Percentiles rank a stretch among this genome's conserved stretches.
Evolutionary conservation across 305 asterid species (phyloP).

Genomic region (Solanum hybrid): DNA sequence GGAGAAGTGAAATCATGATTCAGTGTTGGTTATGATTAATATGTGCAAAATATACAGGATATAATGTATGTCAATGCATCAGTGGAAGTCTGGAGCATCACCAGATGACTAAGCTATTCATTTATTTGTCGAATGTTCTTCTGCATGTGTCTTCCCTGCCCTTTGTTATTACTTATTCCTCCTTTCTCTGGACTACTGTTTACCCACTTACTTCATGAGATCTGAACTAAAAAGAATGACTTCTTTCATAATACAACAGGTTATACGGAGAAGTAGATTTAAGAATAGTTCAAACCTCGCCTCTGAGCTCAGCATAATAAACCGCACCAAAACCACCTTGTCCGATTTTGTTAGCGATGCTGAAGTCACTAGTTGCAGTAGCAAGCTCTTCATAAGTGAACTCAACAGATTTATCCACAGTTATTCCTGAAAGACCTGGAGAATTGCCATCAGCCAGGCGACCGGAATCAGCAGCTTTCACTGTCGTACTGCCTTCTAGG

Average conservation of each 20-base stretch:
- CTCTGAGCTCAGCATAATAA: constrained; percentile 96
- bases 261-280: not conserved
- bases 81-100: not conserved
- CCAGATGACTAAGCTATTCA: not conserved
- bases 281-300: constrained; percentile 57
- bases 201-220: not conserved
- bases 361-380: constrained; percentile 68
- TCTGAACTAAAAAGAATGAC: not conserved
- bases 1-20: not conserved
- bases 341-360: constrained; percentile 86
- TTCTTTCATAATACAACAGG: not conserved
- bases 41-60: not conserved
- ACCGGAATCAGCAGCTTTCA: constrained; percentile 30
- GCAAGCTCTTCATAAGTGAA: constrained; percentile 93
- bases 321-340: constrained; percentile 97
- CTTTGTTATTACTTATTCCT: not conserved
- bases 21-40: not conserved
- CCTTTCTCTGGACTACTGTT: not conserved
- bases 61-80: not conserved
- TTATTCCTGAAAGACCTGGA: constrained; percentile 61
- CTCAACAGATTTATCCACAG: constrained; percentile 87
- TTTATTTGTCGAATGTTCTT: not conserved
- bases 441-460: constrained; percentile 33
- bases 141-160: not conserved
- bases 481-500: constrained; percentile 17